Conservation (phyloP, 306 rosid genomes). For the Cucurbita argyrosperma region DNA sequence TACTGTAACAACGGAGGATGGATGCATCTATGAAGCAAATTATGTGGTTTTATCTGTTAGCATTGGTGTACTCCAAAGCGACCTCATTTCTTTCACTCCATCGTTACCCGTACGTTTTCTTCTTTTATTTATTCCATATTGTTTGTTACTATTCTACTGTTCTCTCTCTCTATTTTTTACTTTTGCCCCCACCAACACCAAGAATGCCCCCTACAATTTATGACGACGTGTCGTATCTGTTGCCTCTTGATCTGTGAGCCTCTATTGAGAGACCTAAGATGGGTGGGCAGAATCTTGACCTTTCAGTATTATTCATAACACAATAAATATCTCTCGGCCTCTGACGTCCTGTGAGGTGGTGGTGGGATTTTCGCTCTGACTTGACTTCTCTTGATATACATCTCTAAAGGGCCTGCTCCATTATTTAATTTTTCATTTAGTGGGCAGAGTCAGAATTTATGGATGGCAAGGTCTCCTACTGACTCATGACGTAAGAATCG, state of each 20-base stretch:
- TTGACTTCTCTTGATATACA: background rate
- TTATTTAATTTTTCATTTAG: constrained; percentile 22
- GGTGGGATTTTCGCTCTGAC: constrained; percentile 24
- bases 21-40: constrained; percentile 57
- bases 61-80: constrained; percentile 90
- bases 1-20: constrained; percentile 78
- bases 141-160: background rate
- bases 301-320: constrained; percentile 4
- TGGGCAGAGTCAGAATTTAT: constrained; percentile 25
- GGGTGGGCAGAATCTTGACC: constrained; percentile 18
- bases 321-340: constrained; percentile 16
- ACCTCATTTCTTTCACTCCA: constrained; percentile 72
- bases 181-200: background rate
- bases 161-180: background rate
- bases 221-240: constrained; percentile 14
- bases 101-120: constrained; percentile 68
- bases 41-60: constrained; percentile 83
- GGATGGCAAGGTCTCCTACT: constrained; percentile 30
- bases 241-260: constrained; percentile 1
- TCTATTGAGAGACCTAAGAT: background rate
- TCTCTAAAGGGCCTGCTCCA: constrained; percentile 22
- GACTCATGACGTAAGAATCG: constrained; percentile 28
- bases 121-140: background rate
- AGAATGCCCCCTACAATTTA: background rate
- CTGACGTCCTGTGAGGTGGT: constrained; percentile 14